Evolutionary conservation across 495 filamentous ascomycete species (phyloP).

Genomic region (Aspergillus carlsbadensis): DNA sequence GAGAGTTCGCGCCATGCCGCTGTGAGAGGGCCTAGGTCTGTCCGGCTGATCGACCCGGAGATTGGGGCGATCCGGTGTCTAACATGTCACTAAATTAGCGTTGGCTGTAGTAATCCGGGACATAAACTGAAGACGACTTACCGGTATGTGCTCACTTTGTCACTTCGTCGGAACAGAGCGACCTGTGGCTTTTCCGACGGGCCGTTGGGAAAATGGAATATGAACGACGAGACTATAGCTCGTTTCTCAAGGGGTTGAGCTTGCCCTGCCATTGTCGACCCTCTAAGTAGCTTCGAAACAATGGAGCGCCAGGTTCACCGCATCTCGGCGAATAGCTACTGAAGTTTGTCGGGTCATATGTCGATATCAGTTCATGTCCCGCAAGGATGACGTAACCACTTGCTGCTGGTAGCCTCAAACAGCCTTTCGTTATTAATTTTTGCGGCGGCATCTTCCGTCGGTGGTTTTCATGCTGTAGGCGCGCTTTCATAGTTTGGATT

Average conservation of each 20-base stretch:
- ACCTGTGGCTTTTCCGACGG: conserved; percentile 34
- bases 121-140: conserved; percentile 18
- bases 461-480: too few species aligned
- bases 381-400: neutral
- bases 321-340: conserved; percentile 17
- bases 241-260: conserved; percentile 29
- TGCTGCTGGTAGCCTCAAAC: neutral
- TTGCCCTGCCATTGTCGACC: conserved; percentile 6
- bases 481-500: too few species aligned
- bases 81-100: neutral
- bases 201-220: conserved; percentile 43
- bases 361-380: neutral
- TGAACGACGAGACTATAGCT: conserved; percentile 55
- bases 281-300: neutral
- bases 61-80: conserved; percentile 58
- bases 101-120: neutral
- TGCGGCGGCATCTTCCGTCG: too few species aligned
- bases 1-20: conserved; percentile 61
- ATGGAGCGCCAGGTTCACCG: conserved; percentile 31
- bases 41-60: conserved; percentile 55
- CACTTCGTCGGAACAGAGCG: conserved; percentile 59
- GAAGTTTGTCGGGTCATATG: too few species aligned
- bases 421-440: too few species aligned
- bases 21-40: conserved; percentile 48
- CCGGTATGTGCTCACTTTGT: conserved; percentile 56